Base-by-base conservation (phyloP, 106 monocot genomes). In the Cymbidium sinense region DNA sequence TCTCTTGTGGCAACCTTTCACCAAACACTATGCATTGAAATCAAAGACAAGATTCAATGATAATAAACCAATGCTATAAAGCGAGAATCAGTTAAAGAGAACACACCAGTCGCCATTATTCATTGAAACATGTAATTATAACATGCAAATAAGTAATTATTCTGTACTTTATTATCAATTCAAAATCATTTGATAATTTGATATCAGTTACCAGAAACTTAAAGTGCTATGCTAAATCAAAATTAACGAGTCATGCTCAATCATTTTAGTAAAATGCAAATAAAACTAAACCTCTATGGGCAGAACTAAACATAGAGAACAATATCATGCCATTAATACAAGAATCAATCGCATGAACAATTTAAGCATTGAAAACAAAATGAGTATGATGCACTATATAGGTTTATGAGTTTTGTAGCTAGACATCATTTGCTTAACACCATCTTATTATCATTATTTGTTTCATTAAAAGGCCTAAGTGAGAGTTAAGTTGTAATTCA, bases 1-100 rank as follows among this genome's bases (percentile, higher is more conserved):
- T 83, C 99, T 88, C 82, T 90, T 94, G 80, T 99, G 92, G 81
- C 93, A 96, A 33, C 99, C 99, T 86, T 99, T 95, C 75, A 99
- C 99, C 51, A 99, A 80, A 85, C 94, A 95, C 99, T 99, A 83
- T 33, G 36, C 31, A 74, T 81, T 25, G 61, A 70, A 82, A 81
- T 20, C 52, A 18, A 50, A 50, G 21, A 73, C 35, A 50, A 34
- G 10, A 41, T 64, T 70, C 18, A 61, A 54, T 20, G 17, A 21
- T 50, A 47, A 70, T 17, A 30, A 34, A 37, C 21, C 36, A 43
- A 72, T n/a, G 43, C 25, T 43, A 3, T 35, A 21, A 39, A 36
- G 71, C 23, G 37, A 71, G 37, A 36, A 39, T n/a, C 5, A 71
- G 1, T 28, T 30, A 50, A 50, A 75, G 50, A 50, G 18, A 71